Base-by-base conservation (phyloP, 2,329 filamentous ascomycete genomes). In the Aureobasidium sp. region DNA sequence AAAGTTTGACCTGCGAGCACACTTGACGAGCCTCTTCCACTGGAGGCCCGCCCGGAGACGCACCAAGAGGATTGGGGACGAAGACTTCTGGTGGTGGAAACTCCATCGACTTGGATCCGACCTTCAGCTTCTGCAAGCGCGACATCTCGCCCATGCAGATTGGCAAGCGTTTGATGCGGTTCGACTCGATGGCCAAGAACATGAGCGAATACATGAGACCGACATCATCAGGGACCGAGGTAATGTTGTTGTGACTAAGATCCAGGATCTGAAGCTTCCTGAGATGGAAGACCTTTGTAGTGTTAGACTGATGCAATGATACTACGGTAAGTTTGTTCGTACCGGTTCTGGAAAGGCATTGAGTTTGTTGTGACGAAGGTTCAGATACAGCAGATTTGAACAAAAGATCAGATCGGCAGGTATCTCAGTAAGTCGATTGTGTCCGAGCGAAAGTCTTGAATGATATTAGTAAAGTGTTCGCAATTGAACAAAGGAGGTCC, bases 241-340 rank as follows among this genome's bases (percentile, higher is more conserved):
- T 84, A 64, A 97, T 86, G 72, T 88, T 90, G 72, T 97, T 97
- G 68, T 90, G 85, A 72, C 91, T 92, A 60, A 97, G 82, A 75
- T 97, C 93, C 64, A 97, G 83, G 63, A 97, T 96, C 75, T 97
- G 92, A 61, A 97, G 83, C 37, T 91, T 89, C 58, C 85, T 87
- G 64, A 97, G 81, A 73, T 91, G 86, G 72, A 93, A 92, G 63
- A 97, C 84, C 91, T 96, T 71, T 66, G 55, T 69, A 61, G 47
- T 68, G 61, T 74, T 64, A 73, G 69, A 54, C 47, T 25, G 27
- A 15, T 25, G 16, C 21, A 32, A 16, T 42, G 5, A 5, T 5
- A 29, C 10, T 15, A 37, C 11, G 30, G 41, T 27, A 30, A 16
- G 27, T 9, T n/a, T 39, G 57, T 60, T 78, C 84, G 65, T 79